phyloP scores from a whole-genome alignment of 495 filamentous ascomycete species.

The Rhypophila decipiens region DNA sequence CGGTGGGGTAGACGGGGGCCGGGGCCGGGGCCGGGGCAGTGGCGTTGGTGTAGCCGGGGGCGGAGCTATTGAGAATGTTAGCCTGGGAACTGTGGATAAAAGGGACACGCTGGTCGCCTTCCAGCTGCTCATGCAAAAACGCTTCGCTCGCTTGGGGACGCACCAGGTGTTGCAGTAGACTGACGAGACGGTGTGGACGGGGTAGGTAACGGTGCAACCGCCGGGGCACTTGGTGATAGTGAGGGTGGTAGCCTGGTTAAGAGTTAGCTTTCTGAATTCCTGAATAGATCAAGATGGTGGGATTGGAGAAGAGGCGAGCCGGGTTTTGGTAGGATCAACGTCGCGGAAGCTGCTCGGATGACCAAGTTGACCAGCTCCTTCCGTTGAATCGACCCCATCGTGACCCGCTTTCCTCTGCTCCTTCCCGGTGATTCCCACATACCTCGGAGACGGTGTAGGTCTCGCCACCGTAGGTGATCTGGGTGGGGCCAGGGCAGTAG shows the following conservation, averaged over 20 bases:
- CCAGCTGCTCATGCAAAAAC: neutral
- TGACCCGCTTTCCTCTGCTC: neutral
- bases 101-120: neutral
- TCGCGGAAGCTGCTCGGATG: neutral
- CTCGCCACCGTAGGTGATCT: conserved; percentile 57
- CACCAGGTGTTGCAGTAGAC: conserved; percentile 65
- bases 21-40: conserved; percentile 23
- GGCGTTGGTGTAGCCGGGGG: conserved; percentile 25
- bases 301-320: neutral
- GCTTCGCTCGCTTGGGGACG: conserved; percentile 11
- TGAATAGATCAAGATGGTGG: too few species aligned
- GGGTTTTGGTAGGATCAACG: neutral
- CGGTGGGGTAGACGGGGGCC: conserved; percentile 24
- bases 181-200: conserved; percentile 55
- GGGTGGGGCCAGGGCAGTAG: conserved; percentile 75
- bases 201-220: conserved; percentile 73
- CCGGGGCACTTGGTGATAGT: conserved; percentile 74
- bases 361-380: neutral
- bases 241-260: conserved; percentile 58
- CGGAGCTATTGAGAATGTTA: neutral
- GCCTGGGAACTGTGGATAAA: neutral
- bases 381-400: neutral
- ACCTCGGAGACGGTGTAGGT: conserved; percentile 78
- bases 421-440: conserved; percentile 3
- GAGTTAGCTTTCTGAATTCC: conserved; percentile 4